Evolutionary conservation across 345 rosid species (phyloP).

Genomic region (Euclidium syriacum): DNA sequence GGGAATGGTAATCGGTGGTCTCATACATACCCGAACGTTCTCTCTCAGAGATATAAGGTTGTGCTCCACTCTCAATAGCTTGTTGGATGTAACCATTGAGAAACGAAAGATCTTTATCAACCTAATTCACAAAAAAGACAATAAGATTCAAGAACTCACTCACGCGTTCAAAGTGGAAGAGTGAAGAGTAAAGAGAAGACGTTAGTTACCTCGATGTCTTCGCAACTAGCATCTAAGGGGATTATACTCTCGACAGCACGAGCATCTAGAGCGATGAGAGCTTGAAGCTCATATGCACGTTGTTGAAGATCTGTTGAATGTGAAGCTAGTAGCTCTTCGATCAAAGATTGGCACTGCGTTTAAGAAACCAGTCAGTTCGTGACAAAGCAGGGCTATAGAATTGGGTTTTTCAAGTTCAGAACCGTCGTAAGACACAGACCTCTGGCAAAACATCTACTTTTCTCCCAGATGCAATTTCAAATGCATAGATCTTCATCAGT

Average conservation of each 20-base stretch:
- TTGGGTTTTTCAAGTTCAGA: not conserved
- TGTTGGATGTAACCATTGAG: slow-evolving; percentile 66
- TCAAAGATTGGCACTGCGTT: slow-evolving; percentile 86
- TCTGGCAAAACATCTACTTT: slow-evolving; percentile 88
- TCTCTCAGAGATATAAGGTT: slow-evolving; percentile 74
- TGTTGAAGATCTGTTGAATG: slow-evolving; percentile 98
- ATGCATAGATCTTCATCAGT: slow-evolving; percentile 83
- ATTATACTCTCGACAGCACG: slow-evolving; percentile 57
- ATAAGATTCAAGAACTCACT: slow-evolving; percentile 11
- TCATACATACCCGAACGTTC: slow-evolving; percentile 55
- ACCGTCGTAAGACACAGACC: slow-evolving; percentile 40
- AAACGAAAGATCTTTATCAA: slow-evolving; percentile 73
- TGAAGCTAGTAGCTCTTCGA: slow-evolving; percentile 85
- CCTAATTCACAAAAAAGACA: slow-evolving; percentile 45
- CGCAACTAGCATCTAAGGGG: slow-evolving; percentile 93
- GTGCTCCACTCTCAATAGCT: slow-evolving; percentile 72
- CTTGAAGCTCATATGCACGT: slow-evolving; percentile 95
- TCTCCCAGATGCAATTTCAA: slow-evolving; percentile 84
- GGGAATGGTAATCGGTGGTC: slow-evolving; percentile 47
- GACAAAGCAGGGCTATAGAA: slow-evolving; percentile 11
- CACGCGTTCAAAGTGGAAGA: not conserved
- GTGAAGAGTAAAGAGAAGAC: not conserved
- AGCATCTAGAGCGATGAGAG: slow-evolving; percentile 59
- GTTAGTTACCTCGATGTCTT: slow-evolving; percentile 91
- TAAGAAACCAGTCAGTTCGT: slow-evolving; percentile 16